A percentile compares a stretch with the other conserved stretches of the same genome.
Conservation (phyloP, 768 basidiomycete species). For the Boletus sp. region DNA sequence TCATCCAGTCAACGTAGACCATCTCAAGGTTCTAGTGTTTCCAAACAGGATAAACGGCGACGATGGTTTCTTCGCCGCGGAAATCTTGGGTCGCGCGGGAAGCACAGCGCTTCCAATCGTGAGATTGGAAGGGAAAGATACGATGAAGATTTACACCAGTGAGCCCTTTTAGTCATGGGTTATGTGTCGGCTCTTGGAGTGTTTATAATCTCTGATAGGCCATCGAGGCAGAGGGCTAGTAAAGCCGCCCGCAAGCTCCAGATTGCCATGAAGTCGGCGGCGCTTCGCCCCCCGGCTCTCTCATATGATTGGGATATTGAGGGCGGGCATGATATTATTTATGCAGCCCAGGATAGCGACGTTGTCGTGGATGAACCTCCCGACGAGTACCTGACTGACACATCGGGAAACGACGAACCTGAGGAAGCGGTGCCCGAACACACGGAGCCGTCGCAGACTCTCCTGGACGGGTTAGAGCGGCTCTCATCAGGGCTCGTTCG, state of each 20-base stretch:
- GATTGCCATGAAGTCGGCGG: conserved; percentile 12
- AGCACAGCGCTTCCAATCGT: not conserved
- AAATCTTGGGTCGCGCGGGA: conserved; percentile 2
- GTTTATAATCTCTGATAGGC: conserved; percentile 11
- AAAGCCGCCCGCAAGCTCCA: conserved; percentile 19
- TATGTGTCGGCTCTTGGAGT: not conserved
- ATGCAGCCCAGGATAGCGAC: conserved; percentile 2
- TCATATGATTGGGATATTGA: conserved; percentile 4
- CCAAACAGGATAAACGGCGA: conserved; percentile 2
- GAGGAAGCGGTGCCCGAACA: conserved; percentile 5
- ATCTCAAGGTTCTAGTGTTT: not conserved
- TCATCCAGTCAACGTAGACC: conserved; percentile 1
- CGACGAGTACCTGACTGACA: not conserved
- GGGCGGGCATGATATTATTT: not conserved
- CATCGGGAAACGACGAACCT: conserved; percentile 9
- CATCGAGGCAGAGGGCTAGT: not conserved
- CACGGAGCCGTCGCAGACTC: conserved; percentile 30
- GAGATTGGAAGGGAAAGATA: not conserved
- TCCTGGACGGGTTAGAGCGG: conserved; percentile 36
- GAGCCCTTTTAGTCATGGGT: not conserved
- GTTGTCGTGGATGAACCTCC: not conserved
- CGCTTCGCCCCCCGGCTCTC: not conserved
- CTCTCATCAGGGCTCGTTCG: conserved; percentile 32
- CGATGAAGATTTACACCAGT: conserved; percentile 7
- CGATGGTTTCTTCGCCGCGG: conserved; percentile 16